Conservation (phyloP, 2,329 filamentous ascomycete genomes). For the Hypoxylon sp. region DNA sequence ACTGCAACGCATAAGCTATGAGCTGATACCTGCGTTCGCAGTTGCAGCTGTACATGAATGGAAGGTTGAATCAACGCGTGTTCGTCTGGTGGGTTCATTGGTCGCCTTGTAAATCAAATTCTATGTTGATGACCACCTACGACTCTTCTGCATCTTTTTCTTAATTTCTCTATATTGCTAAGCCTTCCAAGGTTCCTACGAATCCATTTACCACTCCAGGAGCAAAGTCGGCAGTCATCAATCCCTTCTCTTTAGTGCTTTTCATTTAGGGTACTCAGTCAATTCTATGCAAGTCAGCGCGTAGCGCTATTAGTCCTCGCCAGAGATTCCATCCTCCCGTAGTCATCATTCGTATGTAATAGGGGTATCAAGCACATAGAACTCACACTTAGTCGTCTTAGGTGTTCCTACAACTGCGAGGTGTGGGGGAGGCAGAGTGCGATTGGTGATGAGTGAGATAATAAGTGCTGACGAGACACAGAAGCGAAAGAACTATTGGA, state of each 20-base stretch:
- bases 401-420: neutral
- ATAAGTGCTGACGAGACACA: neutral
- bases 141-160: neutral
- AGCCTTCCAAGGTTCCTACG: neutral
- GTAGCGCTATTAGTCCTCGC: neutral
- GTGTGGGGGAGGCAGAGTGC: neutral
- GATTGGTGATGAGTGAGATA: neutral
- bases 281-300: neutral
- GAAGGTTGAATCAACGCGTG: neutral
- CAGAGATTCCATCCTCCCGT: neutral
- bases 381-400: neutral
- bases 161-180: neutral
- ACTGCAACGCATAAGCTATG: neutral
- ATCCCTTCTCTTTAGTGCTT: neutral
- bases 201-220: neutral
- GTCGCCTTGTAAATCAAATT: neutral
- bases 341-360: neutral
- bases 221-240: neutral
- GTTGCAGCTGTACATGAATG: neutral
- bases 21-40: neutral
- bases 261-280: neutral
- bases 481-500: neutral
- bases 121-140: neutral
- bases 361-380: neutral
- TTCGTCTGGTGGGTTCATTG: neutral